Conservation (phyloP, 306 rosid species). For the Trifolium subterraneum region DNA sequence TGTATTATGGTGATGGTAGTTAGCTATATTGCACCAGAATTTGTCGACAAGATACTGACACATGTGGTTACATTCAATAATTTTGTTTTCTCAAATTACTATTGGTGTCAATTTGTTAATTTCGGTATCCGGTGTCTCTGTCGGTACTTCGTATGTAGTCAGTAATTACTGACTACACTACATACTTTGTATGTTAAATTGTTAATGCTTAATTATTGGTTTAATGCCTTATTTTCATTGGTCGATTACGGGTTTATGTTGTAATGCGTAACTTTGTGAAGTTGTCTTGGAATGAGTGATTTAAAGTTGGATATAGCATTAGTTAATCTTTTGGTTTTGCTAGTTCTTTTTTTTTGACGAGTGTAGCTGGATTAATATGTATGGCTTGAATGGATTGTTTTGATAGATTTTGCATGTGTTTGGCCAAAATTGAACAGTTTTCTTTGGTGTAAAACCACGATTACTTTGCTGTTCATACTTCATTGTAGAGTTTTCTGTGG, state of each 20-base stretch:
- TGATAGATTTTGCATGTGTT: background rate
- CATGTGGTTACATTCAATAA: background rate
- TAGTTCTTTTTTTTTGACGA: background rate
- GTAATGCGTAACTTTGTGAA: constrained; percentile 5
- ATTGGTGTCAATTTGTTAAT: background rate
- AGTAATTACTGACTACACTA: background rate
- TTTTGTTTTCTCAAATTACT: background rate
- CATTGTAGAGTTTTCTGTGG: background rate
- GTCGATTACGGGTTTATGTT: background rate
- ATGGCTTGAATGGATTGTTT: background rate
- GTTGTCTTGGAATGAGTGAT: background rate
- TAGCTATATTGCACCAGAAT: background rate
- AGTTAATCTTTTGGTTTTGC: background rate
- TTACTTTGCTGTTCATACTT: background rate
- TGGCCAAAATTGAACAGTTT: background rate
- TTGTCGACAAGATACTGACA: background rate
- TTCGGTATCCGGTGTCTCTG: background rate
- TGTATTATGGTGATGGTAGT: constrained; percentile 17
- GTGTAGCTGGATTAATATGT: background rate
- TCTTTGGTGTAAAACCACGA: background rate
- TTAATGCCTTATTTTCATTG: background rate
- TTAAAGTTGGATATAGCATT: constrained; percentile 5
- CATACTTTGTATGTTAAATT: too few species aligned
- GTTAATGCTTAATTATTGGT: background rate
- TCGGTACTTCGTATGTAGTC: too few species aligned